Base-by-base conservation (phyloP, 495 filamentous ascomycete species). In the Lasiosphaeris hirsuta region DNA sequence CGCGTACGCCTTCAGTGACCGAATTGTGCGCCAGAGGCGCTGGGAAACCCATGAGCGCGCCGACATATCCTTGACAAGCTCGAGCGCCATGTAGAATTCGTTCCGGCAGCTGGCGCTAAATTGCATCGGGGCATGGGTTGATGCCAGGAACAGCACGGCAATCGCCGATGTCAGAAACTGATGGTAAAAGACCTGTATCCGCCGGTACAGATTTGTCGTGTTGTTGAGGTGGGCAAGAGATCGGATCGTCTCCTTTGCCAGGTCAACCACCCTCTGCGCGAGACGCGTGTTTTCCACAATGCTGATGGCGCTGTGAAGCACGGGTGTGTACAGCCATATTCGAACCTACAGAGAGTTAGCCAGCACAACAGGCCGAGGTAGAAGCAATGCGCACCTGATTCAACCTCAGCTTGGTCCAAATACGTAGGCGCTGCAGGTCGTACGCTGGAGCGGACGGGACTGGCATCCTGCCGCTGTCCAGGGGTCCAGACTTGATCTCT, bases 81-180 rank as follows among this genome's bases (percentile, higher is more conserved):
- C 88, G 0, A 96, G 80, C 0, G 88, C 90, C 81, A 89, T 83
- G 73, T 93, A 92, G 62, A 94, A 96, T 69, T 94, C 90, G 55
- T 86, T 83, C n/a, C 88, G 81, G 51, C 89, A 89, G 42, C 80
- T 72, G 8, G 81, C 77, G 62, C 84, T 89, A 68, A 93, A 96
- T 40, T 88, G 83, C 0, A 85, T 76, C 0, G 90, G 89, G 3
- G 90, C 89, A 65, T 96, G 90, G 11, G 85, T 89, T 2, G 89
- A 88, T 0, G 90, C 90, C 0, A 96, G 82, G 68, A 94, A 92
- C 7, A 96, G 76, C 2, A 93, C 90, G 0, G 88, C 87, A 23
- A 96, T 78, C 9, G 90, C 86, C 8, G 88, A 86, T 10, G 90
- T 84, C 14, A 96, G 78, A 69, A 96, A 96, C 63, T 92, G 90